phyloP scores from a whole-genome alignment of 139 green algal genomes.

The Auxenochlorella protothecoides region DNA sequence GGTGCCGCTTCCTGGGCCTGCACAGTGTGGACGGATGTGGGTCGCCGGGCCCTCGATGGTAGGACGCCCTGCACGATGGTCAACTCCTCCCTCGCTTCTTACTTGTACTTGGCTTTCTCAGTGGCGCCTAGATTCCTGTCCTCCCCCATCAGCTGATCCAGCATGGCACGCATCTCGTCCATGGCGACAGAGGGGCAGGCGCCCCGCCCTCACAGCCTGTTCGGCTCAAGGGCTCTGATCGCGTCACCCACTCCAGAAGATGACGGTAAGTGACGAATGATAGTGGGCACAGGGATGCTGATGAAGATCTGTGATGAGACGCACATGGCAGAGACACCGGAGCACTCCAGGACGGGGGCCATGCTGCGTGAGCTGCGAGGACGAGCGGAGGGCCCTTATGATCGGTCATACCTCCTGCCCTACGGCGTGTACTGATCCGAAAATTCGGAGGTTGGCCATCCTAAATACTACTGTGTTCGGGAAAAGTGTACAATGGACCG shows the following conservation, averaged over 20 bases:
- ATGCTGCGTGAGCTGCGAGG: background rate
- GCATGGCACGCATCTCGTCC: conserved; percentile 29
- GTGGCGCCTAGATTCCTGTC: conserved; percentile 13
- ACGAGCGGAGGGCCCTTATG: too few species aligned
- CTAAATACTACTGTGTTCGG: too few species aligned
- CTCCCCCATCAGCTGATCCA: conserved; percentile 41
- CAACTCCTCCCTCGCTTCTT: background rate
- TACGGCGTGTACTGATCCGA: too few species aligned
- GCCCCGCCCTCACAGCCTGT: too few species aligned
- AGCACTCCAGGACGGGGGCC: background rate
- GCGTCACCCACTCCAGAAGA: too few species aligned
- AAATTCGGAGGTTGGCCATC: too few species aligned
- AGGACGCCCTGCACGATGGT: too few species aligned
- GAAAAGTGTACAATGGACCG: conserved; percentile 14
- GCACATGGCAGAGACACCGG: too few species aligned
- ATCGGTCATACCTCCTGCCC: too few species aligned
- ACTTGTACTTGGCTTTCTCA: conserved; percentile 13
- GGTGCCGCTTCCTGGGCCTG: conserved; percentile 7
- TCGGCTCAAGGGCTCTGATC: too few species aligned
- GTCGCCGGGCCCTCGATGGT: too few species aligned
- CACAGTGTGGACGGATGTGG: too few species aligned
- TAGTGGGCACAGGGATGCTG: conserved; percentile 1
- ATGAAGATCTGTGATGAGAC: background rate
- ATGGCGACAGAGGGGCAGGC: conserved; percentile 2
- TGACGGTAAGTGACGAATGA: background rate